These are phyloP conservation scores for Chalciporus pseudorubinellus DNA, from an alignment of 768 basidiomycete species.

Conservation along the genomic window DNA sequence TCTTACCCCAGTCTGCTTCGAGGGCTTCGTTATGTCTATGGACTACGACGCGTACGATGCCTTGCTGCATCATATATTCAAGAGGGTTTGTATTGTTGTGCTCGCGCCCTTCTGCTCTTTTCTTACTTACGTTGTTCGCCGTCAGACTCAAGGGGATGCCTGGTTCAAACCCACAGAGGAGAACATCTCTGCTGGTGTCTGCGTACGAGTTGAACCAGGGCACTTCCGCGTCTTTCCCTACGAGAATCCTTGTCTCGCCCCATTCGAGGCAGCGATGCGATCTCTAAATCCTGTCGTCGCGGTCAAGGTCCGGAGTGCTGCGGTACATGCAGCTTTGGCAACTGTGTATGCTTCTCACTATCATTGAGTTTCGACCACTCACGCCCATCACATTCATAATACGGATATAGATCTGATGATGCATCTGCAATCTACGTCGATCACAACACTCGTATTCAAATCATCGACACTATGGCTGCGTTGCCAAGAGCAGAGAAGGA, in stretches of 20 bases:
- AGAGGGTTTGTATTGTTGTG: slow-evolving; percentile 45
- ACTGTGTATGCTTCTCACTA: slow-evolving; percentile 51
- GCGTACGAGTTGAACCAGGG: slow-evolving; percentile 64
- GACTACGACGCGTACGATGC: slow-evolving; percentile 80
- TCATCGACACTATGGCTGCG: slow-evolving; percentile 65
- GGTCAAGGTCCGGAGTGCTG: slow-evolving; percentile 76
- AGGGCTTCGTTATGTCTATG: slow-evolving; percentile 26
- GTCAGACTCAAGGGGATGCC: slow-evolving; percentile 74
- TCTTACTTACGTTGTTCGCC: neutral
- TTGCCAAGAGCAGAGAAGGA: slow-evolving; percentile 84
- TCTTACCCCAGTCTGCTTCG: neutral
- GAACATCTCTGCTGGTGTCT: slow-evolving; percentile 77
- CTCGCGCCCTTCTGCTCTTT: neutral
- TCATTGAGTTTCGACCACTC: neutral
- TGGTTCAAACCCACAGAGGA: slow-evolving; percentile 88
- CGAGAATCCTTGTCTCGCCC: slow-evolving; percentile 74
- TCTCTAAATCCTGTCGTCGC: slow-evolving; percentile 80
- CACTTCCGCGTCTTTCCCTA: slow-evolving; percentile 83
- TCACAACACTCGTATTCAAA: slow-evolving; percentile 81
- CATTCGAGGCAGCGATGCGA: slow-evolving; percentile 79
- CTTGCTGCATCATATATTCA: slow-evolving; percentile 76
- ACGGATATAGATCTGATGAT: slow-evolving; percentile 48
- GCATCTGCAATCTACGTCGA: slow-evolving; percentile 67
- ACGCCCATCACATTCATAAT: neutral
- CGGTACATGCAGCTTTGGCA: slow-evolving; percentile 73